Conservation (phyloP, 768 basidiomycete species). For the Tylopilus intermedius region DNA sequence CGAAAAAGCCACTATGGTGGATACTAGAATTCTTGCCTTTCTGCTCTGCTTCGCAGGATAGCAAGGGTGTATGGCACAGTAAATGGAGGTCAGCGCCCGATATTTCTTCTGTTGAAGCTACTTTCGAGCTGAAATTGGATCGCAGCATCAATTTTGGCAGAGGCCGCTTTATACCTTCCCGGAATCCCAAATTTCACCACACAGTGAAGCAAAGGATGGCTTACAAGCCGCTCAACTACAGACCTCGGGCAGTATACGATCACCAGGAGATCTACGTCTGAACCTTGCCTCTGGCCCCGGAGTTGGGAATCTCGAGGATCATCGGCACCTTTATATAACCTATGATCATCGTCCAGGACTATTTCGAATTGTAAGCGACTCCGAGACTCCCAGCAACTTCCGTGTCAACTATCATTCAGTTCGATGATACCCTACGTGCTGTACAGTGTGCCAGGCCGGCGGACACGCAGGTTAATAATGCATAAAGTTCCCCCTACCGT, state of each 20-base stretch:
- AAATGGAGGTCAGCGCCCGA: constrained; percentile 45
- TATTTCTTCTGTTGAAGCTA: background rate
- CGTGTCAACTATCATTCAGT: no score
- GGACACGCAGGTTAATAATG: no score
- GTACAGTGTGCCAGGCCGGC: no score
- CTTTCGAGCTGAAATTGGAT: background rate
- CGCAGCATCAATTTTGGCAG: constrained; percentile 45
- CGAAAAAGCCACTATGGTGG: constrained; percentile 53
- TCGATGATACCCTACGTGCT: no score
- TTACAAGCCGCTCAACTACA: constrained; percentile 45
- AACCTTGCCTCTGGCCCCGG: background rate
- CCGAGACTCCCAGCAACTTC: no score
- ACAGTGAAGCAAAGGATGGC: constrained; percentile 59
- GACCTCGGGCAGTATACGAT: constrained; percentile 51
- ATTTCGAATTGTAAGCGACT: no score
- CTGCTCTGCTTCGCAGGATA: constrained; percentile 53
- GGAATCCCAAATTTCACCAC: constrained; percentile 53
- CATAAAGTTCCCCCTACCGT: no score
- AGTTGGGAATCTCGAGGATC: background rate
- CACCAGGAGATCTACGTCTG: constrained; percentile 43
- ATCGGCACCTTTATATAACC: background rate
- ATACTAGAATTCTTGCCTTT: constrained; percentile 63
- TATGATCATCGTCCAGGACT: background rate
- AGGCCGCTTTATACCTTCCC: constrained; percentile 46
- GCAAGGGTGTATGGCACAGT: constrained; percentile 47